These are phyloP conservation scores for Acacia crassicarpa DNA, from an alignment of 306 rosid species.

Conservation along the genomic window DNA sequence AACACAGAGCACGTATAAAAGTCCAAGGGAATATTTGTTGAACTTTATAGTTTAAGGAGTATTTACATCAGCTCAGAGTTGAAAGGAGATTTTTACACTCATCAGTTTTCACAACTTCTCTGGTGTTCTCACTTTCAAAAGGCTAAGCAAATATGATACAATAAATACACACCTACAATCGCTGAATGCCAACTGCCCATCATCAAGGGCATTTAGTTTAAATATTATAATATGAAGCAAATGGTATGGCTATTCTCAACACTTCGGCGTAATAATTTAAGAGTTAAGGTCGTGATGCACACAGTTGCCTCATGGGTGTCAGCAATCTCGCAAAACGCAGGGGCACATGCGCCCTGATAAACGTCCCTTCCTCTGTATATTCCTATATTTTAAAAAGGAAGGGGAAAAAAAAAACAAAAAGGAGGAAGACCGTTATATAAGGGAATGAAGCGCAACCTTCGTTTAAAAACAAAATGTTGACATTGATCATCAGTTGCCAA, in stretches of 20 bases:
- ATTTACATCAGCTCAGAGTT: not conserved
- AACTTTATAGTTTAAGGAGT: not conserved
- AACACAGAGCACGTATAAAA: not conserved
- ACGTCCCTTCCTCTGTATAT: slow-evolving; percentile 81
- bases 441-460: slow-evolving; percentile 2
- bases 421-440: slow-evolving; percentile 13
- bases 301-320: slow-evolving; percentile 88
- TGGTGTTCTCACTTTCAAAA: slow-evolving; percentile 6
- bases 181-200: not conserved
- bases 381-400: slow-evolving; percentile 50
- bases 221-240: not conserved
- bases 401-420: slow-evolving; percentile 3
- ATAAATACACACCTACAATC: slow-evolving; percentile 32
- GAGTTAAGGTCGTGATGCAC: slow-evolving; percentile 47
- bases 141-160: slow-evolving; percentile 21
- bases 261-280: not conserved
- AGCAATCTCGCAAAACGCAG: slow-evolving; percentile 91
- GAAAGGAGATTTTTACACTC: not conserved
- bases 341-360: slow-evolving; percentile 88
- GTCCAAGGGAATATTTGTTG: not conserved
- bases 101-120: slow-evolving; percentile 4
- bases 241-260: slow-evolving; percentile 3
- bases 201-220: not conserved
- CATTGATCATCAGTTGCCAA: slow-evolving; percentile 15
- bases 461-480: not conserved